Base-by-base conservation (phyloP, 1,284 basidiomycete genomes). In the Cutaneotrichosporon arboriforme region DNA sequence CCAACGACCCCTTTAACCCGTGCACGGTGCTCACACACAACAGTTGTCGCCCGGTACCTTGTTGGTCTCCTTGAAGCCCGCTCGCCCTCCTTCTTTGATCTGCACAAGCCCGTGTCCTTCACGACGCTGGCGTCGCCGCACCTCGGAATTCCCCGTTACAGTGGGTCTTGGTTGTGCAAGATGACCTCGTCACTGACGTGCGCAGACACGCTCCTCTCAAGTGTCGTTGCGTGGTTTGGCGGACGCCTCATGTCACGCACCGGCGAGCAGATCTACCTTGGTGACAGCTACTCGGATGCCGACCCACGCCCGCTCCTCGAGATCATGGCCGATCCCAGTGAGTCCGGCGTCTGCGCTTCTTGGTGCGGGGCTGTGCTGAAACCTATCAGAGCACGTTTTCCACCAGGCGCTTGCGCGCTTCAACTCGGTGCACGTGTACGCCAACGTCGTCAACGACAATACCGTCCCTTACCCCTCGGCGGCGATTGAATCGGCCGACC, bases 401-500 rank as follows among this genome's bases (percentile, higher is more conserved):
- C 84, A 86, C 65, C 82, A 87, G 59, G 87, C 84, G 3, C 77
- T 97, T 35, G 58, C 78, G 0, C 74, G 77, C 31, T 97, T 97
- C 71, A 72, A 81, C 22, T 77, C 83, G 36, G 78, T 91, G 40
- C 78, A 83, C 52, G 81, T 97, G 55, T 96, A 90, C 63, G 91
- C 89, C 9, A 94, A 93, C 73, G 82, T 85, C 4, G 75, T 89
- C 35, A 84, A 87, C 61, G 89, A 91, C 65, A 55, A 78, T 8
- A 90, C 90, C 2, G 90, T 93, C 1, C 88, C 89, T 2, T 93
- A 87, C 63, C 77, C 86, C 8, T 87, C 87, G 1, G 82, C 87
- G 2, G 82, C 84, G 5, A 86, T 90, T 41, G 85, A 87, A 55
- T 67, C 77, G 0, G 69, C 79, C 54, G 87, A 93, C 69, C 81